Conservation (phyloP, 441 rosid species). For the Theobroma grandiflorum region DNA sequence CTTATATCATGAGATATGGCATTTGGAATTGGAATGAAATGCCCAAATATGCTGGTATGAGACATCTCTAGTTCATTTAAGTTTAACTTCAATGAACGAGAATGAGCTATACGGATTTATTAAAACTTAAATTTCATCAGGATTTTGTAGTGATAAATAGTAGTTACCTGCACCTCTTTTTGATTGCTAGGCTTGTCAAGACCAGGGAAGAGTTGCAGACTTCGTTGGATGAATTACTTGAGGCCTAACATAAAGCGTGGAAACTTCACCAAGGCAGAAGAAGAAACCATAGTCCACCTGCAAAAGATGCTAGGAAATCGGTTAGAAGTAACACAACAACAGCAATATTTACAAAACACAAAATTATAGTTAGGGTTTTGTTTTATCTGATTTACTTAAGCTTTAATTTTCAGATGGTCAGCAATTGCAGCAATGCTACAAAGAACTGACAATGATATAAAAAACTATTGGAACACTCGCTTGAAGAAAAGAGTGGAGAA, state of each 20-base stretch:
- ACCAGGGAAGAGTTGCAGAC: conserved; percentile 59
- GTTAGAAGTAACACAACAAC: background rate
- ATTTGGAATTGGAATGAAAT: conserved; percentile 52
- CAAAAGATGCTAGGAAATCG: conserved; percentile 11
- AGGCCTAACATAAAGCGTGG: conserved; percentile 45
- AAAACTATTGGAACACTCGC: conserved; percentile 38
- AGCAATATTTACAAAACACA: background rate
- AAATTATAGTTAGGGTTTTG: background rate
- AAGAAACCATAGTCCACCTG: conserved; percentile 36
- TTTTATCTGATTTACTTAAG: background rate
- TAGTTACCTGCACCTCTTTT: background rate
- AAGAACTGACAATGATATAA: conserved; percentile 47
- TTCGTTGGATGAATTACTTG: conserved; percentile 58
- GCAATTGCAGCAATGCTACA: conserved; percentile 38
- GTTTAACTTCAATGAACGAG: too few species aligned
- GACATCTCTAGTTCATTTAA: too few species aligned
- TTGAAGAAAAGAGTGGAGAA: conserved; percentile 23
- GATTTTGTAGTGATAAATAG: background rate
- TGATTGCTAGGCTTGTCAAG: conserved; percentile 25
- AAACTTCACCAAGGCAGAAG: conserved; percentile 50
- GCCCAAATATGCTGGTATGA: background rate
- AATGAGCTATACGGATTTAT: too few species aligned
- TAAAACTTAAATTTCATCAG: background rate
- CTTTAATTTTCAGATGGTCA: conserved; percentile 36
- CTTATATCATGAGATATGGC: conserved; percentile 46